Base-by-base conservation (phyloP, 1,284 basidiomycete species). In the Neotropicomus parvogracilis region DNA sequence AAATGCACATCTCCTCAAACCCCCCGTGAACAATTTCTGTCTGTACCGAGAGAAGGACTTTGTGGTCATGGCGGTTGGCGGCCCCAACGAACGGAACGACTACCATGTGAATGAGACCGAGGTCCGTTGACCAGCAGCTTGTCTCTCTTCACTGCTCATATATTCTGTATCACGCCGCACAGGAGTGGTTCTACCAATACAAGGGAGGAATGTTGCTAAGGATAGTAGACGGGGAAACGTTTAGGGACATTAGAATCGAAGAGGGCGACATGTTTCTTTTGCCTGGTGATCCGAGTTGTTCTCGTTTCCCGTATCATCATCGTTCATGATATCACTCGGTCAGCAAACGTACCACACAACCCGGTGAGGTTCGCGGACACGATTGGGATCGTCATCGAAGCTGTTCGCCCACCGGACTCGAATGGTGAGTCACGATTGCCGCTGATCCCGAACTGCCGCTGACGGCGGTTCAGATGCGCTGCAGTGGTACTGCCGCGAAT, bases 181-280 rank as follows among this genome's bases (percentile, higher is more conserved):
- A 90, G 85, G 94, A 97, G 71, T 97, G 92, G 92, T 97, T 97
- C 67, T 95, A 93, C 69, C 94, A 97, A 66, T 79, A 94, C 73
- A 91, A 93, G 66, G 92, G 92, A 2, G 82, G 79, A 2, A 97
- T 97, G 91, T 72, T 91, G 11, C 75, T 97, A 33, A 83, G 90
- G 54, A 84, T 91, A 5, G 86, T 98, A 10, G 91, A 95, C 48
- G 88, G 87, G 16, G 86, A 84, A n/a, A 75, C 79, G 56, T 95
- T 97, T 68, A 76, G 78, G 60, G 95, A 98, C 64, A 88, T 98
- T 32, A 71, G 75, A 21, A 97, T 98, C 59, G 86, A 84, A 52
- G 93, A 99, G 69, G 95, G 95, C 35, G 92, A 95, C 57, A 97
- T 98, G 92, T 97, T 95, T 68, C 67, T 98, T 57, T 74, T 98